Evolutionary conservation across 2,329 filamentous ascomycete species (phyloP), one percentile per base, ranked within the genome.

Genomic region (Colletotrichum nymphaeae): DNA sequence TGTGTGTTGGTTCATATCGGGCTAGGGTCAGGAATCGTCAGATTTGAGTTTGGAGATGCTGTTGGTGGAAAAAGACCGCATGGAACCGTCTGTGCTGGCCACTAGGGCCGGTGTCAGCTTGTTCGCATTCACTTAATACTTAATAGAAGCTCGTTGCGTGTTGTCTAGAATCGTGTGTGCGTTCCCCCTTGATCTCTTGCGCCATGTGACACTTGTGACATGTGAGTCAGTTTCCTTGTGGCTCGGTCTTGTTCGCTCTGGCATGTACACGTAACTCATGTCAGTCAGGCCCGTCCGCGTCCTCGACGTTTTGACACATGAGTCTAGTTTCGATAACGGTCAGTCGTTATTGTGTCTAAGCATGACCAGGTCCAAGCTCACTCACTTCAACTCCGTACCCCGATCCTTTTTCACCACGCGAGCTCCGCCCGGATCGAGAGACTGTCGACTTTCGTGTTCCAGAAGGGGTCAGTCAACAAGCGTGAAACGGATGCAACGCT

Each of bases 141-240:
- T 85, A 85, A 83, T 84, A 84, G 83, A 81, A 78, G 81, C 80
- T 73, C 81, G 80, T 78, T 82, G 79, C 79, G 78, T 83, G 69
- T 74, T 67, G 72, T 28, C 28, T 65, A 66, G 8, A 49, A 14
- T n/a, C 12, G 1, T 46, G n/a, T 16, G 19, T 64, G 19, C 12
- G 14, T 46, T 28, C 11, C 19, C 6, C 24, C 35, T 35, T n/a
- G 6, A 52, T 63, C 16, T n/a, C 6, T 24, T 46, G 35, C 35
- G 35, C 35, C 35, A 42, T 42, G 37, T 42, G 37, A 42, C 37
- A n/a, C 58, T 63, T 2, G 57, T 72, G 58, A 58, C 49, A 24
- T 52, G 26, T 58, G 57, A 53, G 52, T 52, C 42, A 62, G 52
- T 24, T 26, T 26, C 5, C 9, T 49, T 49, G 42, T 59, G 69